Percentiles rank a stretch among this genome's conserved stretches.
phyloP scores from a whole-genome alignment of 2,329 filamentous ascomycete species.

The Fusarium concolor region DNA sequence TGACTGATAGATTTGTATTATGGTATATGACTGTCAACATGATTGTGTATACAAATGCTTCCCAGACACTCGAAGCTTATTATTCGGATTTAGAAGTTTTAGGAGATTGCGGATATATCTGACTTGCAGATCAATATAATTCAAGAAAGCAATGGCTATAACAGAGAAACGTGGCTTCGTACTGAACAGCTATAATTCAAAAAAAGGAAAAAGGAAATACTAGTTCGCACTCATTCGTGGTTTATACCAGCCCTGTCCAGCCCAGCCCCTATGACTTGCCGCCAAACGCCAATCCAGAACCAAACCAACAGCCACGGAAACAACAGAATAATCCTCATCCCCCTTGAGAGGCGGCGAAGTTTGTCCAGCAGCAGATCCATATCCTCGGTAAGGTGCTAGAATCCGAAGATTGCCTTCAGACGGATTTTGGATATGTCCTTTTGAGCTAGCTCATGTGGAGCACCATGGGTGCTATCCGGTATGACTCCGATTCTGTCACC shows the following conservation, averaged over 20 bases:
- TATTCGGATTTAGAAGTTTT: background rate
- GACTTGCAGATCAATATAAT: background rate
- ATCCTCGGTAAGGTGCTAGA: background rate
- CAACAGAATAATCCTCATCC: conserved; percentile 15
- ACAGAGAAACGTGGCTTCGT: conserved; percentile 32
- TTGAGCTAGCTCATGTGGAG: conserved; percentile 3
- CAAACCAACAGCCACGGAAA: conserved; percentile 31
- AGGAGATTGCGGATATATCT: background rate
- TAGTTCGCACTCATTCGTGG: conserved; percentile 31
- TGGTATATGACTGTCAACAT: background rate
- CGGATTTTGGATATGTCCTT: background rate
- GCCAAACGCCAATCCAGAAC: conserved; percentile 44
- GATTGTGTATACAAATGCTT: background rate
- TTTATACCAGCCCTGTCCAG: conserved; percentile 35
- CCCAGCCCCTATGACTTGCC: conserved; percentile 33
- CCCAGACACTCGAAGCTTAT: background rate
- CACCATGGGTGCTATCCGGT: background rate
- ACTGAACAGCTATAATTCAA: conserved; percentile 41
- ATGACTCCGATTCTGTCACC: conserved; percentile 1
- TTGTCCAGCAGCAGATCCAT: conserved; percentile 1
- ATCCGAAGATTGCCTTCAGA: background rate
- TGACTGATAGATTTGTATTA: too few species aligned
- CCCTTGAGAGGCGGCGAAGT: background rate
- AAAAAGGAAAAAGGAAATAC: conserved; percentile 1
- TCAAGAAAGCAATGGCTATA: background rate